phyloP scores from a whole-genome alignment of 176 grass and related monocot species.

The Hsuehochloa calcarea region DNA sequence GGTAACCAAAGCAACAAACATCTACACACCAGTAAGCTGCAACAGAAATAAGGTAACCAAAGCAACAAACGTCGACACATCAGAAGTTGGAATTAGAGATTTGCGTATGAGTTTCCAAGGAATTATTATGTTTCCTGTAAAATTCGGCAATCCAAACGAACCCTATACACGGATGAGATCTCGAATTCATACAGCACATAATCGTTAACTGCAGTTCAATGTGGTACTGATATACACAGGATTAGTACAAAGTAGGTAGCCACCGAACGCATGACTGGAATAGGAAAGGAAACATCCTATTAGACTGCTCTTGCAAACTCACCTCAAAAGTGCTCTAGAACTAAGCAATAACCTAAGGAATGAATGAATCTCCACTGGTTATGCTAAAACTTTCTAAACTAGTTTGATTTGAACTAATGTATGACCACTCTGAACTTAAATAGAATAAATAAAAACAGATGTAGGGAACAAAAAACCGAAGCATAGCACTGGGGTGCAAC shows the following conservation, averaged over 20 bases:
- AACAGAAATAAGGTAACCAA: no score
- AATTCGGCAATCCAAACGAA: background rate
- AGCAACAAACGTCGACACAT: no score
- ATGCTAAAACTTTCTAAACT: constrained; percentile 38
- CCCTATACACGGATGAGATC: background rate
- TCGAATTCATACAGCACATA: background rate
- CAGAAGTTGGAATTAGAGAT: background rate
- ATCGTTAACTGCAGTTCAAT: constrained; percentile 19
- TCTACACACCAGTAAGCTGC: no score
- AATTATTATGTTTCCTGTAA: background rate
- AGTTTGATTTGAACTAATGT: constrained; percentile 28
- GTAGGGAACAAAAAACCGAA: constrained; percentile 12
- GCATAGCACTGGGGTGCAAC: background rate
- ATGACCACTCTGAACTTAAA: background rate
- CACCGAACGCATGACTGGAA: constrained; percentile 4
- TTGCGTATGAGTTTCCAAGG: background rate
- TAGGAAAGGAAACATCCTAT: constrained; percentile 8
- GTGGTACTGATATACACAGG: constrained; percentile 31
- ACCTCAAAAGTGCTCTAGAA: constrained; percentile 30
- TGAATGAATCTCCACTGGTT: background rate
- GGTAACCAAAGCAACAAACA: no score
- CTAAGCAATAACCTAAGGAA: constrained; percentile 30
- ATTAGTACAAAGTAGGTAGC: constrained; percentile 24
- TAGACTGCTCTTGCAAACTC: constrained; percentile 23
- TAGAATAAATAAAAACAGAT: constrained; percentile 8